These are phyloP conservation scores for Leucocoprinus leucothites DNA, from an alignment of 768 basidiomycete species.

Conservation along the genomic window DNA sequence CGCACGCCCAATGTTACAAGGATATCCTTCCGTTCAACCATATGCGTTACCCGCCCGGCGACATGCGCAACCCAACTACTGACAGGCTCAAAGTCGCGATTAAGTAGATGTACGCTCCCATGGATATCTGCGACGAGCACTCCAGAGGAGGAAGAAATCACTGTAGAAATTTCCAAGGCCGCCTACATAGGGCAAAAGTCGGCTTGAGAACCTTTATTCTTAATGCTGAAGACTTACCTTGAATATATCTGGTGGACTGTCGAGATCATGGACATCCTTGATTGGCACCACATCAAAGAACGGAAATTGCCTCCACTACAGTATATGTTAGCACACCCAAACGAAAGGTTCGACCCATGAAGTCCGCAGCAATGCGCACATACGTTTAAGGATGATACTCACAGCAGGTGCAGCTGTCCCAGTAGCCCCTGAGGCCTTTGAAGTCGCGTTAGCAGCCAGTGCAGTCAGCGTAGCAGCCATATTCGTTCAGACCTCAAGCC, in stretches of 20 bases:
- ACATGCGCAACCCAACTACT: slow-evolving; percentile 80
- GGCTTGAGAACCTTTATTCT: background rate
- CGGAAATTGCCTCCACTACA: slow-evolving; percentile 82
- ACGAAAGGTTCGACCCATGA: background rate
- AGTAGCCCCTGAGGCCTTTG: slow-evolving; percentile 19
- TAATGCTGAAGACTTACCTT: slow-evolving; percentile 40
- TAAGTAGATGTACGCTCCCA: slow-evolving; percentile 76
- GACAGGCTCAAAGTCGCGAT: slow-evolving; percentile 66
- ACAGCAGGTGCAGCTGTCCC: slow-evolving; percentile 31
- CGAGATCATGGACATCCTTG: slow-evolving; percentile 76
- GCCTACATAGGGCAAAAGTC: slow-evolving; percentile 29
- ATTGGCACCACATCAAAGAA: slow-evolving; percentile 84
- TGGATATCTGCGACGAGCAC: slow-evolving; percentile 83
- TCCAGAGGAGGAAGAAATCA: slow-evolving; percentile 60
- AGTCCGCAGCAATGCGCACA: background rate
- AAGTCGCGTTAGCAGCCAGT: slow-evolving; percentile 22
- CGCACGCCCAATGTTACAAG: slow-evolving; percentile 88
- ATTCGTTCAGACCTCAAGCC: background rate
- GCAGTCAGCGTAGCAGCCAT: slow-evolving; percentile 29
- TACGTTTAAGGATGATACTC: slow-evolving; percentile 16
- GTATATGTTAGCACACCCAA: background rate
- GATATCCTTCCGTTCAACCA: slow-evolving; percentile 77
- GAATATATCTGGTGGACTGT: slow-evolving; percentile 74
- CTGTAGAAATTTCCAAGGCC: slow-evolving; percentile 71
- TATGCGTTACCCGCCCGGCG: slow-evolving; percentile 80